Base-by-base conservation (phyloP, 1,139 yeast genomes). In the Blastobotrys elegans region DNA sequence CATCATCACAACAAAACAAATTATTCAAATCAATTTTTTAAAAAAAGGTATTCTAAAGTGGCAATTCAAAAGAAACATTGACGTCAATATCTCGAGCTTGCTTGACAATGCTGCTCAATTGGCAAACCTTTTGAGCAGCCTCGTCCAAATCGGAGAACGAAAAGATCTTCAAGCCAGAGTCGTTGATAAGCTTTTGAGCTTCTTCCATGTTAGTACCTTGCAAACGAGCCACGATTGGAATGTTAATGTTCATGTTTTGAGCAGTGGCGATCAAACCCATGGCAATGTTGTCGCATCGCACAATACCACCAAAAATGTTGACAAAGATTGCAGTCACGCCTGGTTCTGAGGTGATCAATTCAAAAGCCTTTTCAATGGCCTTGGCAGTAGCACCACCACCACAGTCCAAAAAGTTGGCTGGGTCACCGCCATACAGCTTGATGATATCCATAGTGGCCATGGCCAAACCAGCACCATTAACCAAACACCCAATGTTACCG, bases 401-500 rank as follows among this genome's bases (percentile, higher is more conserved):
- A 73, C 97, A 92, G 76, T 92, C 99, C 70, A 92, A 80, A 80
- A 92, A 92, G 79, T 92, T 92, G 59, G 98, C 99, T 63, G 99
- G 99, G 62, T 82, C 88, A 70, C 99, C 99, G 64, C 97, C 97
- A 75, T 89, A 86, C 64, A 94, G 80, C 76, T 94, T 90, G 76
- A 92, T 88, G 69, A 94, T 95, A 72, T 92, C 99, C 97, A 92
- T 90, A 59, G 99, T 92, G 63, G 99, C 98, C 99, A 92, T 92
- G 64, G 99, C 99, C 66, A 92, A 81, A 72, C 99, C 99, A 51
- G 99, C 99, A 76, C 99, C 99, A 71, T 92, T 92, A 68, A 92
- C 99, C 57, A 92, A 78, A 77, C 96, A 92, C 64, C 98, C 99
- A 66, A 92, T 90, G 77, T 88, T 87, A 71, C 98, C 99, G 67